phyloP scores from a whole-genome alignment of 176 grass and related monocot genomes.

The maize (Zea mays) region Zm-B73-REFERENCE-NAM-5.0 NC_050104.1:101306001-101306500 shows the following conservation, averaged over 20 bases:
- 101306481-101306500: background rate
- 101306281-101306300: constrained; percentile 54
- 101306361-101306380: constrained; percentile 58
- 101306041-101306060: constrained; percentile 84
- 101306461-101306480: background rate
- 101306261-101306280: constrained; percentile 65
- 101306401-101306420: constrained; percentile 79
- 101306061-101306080: constrained; percentile 92
- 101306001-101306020: background rate
- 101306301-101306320: constrained; percentile 55
- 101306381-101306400: constrained; percentile 75
- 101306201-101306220: constrained; percentile 75
- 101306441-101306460: background rate
- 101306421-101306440: constrained; percentile 61
- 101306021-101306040: background rate
- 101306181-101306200: constrained; percentile 91
- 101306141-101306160: constrained; percentile 84
- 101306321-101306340: constrained; percentile 56
- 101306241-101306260: constrained; percentile 75
- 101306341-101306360: constrained; percentile 51
- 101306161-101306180: constrained; percentile 82
- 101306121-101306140: constrained; percentile 94
- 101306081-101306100: constrained; percentile 87
- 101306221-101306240: constrained; percentile 79
- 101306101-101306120: constrained; percentile 98